phyloP scores from a whole-genome alignment of 108 stramenopile genomes.

The Epithemia pelagica region DNA sequence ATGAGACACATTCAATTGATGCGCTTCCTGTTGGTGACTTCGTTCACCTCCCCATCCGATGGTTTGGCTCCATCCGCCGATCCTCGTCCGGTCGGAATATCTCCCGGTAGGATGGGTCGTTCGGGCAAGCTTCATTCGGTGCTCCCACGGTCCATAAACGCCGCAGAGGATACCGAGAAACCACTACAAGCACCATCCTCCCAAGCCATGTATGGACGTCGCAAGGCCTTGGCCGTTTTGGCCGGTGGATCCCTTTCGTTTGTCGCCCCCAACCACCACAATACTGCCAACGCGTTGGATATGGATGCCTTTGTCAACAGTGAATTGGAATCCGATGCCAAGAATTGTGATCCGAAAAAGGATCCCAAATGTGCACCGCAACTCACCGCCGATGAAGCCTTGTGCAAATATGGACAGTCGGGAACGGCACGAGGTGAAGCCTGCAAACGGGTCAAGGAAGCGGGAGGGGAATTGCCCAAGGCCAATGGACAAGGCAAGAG shows the following conservation, averaged over 20 bases:
- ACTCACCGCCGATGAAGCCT: conserved; percentile 45
- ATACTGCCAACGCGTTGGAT: conserved; percentile 42
- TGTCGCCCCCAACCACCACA: not conserved
- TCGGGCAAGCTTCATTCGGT: no score
- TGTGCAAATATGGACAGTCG: conserved; percentile 60
- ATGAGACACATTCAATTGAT: no score
- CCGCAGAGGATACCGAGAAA: no score
- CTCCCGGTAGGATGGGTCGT: no score
- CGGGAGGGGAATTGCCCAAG: conserved; percentile 29
- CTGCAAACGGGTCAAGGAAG: conserved; percentile 45
- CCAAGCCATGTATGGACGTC: no score
- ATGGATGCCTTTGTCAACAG: conserved; percentile 51
- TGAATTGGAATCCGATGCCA: conserved; percentile 30
- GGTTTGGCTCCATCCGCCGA: no score
- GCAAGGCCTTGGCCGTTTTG: not conserved
- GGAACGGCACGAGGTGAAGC: conserved; percentile 50
- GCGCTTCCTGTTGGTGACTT: no score
- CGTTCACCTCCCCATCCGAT: no score
- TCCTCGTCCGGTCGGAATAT: no score
- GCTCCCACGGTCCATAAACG: no score
- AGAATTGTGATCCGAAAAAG: conserved; percentile 62
- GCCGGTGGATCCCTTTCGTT: not conserved
- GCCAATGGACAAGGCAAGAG: conserved; percentile 31
- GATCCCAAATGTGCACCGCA: conserved; percentile 61
- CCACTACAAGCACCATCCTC: no score